Percentiles rank a stretch among this genome's conserved stretches.
Conservation (phyloP, 352 stramenopile species). For the Pythium utonaiense region DNA sequence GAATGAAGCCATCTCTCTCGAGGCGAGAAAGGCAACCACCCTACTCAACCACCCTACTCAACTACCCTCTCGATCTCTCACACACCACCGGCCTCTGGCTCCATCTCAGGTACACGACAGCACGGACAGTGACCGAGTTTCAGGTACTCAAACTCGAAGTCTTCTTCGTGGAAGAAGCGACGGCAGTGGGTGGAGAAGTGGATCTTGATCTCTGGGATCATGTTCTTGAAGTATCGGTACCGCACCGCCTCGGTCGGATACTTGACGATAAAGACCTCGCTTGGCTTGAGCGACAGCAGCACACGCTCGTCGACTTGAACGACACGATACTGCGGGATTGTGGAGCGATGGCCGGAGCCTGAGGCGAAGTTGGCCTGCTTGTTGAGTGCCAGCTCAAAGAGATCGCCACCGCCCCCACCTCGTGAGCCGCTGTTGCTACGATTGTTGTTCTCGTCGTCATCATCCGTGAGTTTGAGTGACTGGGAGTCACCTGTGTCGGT, state of each 20-base stretch:
- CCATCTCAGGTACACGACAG: slow-evolving; percentile 67
- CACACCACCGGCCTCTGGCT: slow-evolving; percentile 11
- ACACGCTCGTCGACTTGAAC: slow-evolving; percentile 77
- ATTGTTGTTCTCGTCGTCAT: slow-evolving; percentile 45
- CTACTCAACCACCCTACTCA: background rate
- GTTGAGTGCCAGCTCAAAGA: slow-evolving; percentile 87
- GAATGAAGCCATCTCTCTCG: background rate
- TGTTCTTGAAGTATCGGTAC: slow-evolving; percentile 88
- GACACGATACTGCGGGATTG: slow-evolving; percentile 56
- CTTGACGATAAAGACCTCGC: slow-evolving; percentile 86
- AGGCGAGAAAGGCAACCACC: background rate
- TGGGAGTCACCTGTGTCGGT: slow-evolving; percentile 66
- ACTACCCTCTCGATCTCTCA: background rate
- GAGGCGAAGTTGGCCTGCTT: slow-evolving; percentile 65
- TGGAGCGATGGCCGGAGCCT: slow-evolving; percentile 43
- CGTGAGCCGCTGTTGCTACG: slow-evolving; percentile 20
- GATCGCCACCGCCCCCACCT: slow-evolving; percentile 27
- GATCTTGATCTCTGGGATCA: slow-evolving; percentile 92
- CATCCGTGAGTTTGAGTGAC: slow-evolving; percentile 73
- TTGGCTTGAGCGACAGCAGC: slow-evolving; percentile 63
- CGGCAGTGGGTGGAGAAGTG: slow-evolving; percentile 87
- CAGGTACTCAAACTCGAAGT: slow-evolving; percentile 94
- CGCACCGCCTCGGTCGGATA: slow-evolving; percentile 59
- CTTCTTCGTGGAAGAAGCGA: slow-evolving; percentile 93
- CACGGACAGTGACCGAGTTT: slow-evolving; percentile 86